Percentiles rank a stretch among this genome's conserved stretches.
phyloP scores from a whole-genome alignment of 2,329 filamentous ascomycete genomes.

The Botrytis sinoallii region DNA sequence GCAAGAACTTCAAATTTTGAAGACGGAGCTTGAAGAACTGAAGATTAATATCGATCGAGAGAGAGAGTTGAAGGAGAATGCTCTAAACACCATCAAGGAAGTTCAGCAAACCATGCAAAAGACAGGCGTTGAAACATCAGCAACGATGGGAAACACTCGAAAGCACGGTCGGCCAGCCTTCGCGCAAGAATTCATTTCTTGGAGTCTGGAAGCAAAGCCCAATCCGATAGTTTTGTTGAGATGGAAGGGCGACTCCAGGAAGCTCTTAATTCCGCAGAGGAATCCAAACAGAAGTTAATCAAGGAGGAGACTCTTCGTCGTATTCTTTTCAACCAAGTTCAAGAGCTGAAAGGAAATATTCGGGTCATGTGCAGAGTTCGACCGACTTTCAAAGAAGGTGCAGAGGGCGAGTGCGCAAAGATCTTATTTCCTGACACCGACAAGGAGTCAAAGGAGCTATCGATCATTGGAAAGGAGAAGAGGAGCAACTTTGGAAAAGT shows the following conservation, averaged over 20 bases:
- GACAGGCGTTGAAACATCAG: conserved; percentile 56
- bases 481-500: conserved; percentile 75
- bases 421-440: conserved; percentile 76
- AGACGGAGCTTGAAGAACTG: conserved; percentile 46
- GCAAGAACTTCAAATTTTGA: conserved; percentile 50
- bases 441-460: conserved; percentile 83
- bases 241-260: conserved; percentile 80
- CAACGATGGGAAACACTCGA: conserved; percentile 65
- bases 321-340: conserved; percentile 94
- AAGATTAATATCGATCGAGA: conserved; percentile 58
- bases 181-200: conserved; percentile 83
- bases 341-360: conserved; percentile 97
- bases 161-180: conserved; percentile 69
- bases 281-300: conserved; percentile 76
- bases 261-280: conserved; percentile 65
- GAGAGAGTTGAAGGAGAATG: conserved; percentile 45
- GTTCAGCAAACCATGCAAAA: conserved; percentile 39
- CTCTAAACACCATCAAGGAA: conserved; percentile 49
- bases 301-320: conserved; percentile 87
- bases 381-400: conserved; percentile 59
- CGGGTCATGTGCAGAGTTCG: conserved; percentile 96
- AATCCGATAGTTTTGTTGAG: conserved; percentile 78
- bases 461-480: conserved; percentile 78
- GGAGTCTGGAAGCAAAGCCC: conserved; percentile 84
- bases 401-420: conserved; percentile 63